Evolutionary conservation across 768 basidiomycete species (phyloP).

Genomic region (Hygrophorus pudorinus): DNA sequence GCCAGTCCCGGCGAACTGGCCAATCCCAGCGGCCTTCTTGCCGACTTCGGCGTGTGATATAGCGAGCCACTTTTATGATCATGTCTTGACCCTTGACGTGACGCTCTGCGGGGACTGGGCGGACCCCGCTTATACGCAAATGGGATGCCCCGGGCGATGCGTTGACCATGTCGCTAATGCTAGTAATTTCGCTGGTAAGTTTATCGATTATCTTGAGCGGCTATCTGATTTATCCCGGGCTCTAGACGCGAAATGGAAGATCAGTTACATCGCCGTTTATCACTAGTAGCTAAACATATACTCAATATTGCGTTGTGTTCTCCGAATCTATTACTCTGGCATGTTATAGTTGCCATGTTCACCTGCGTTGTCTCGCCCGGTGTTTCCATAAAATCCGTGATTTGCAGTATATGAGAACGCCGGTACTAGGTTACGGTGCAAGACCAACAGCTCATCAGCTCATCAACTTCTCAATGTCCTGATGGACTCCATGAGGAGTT

Average conservation of each 20-base stretch:
- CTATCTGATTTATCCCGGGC: constrained; percentile 8
- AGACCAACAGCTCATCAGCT: no score
- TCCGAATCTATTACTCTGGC: no score
- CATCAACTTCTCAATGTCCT: no score
- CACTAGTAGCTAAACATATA: constrained; percentile 18
- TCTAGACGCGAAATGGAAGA: constrained; percentile 44
- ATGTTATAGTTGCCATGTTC: no score
- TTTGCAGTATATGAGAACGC: no score
- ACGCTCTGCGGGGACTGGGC: constrained; percentile 41
- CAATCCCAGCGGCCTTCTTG: constrained; percentile 41
- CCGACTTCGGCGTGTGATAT: constrained; percentile 40
- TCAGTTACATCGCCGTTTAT: constrained; percentile 50
- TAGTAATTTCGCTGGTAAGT: constrained; percentile 37
- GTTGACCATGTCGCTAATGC: constrained; percentile 41
- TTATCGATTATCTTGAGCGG: constrained; percentile 2
- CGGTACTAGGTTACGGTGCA: no score
- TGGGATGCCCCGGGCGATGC: constrained; percentile 39
- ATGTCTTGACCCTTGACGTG: constrained; percentile 37
- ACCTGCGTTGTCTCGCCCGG: no score
- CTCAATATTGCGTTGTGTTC: no score
- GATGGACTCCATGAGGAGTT: no score
- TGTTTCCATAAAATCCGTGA: no score
- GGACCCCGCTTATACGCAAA: constrained; percentile 22
- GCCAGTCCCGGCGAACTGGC: constrained; percentile 43
- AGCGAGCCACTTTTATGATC: constrained; percentile 39